phyloP scores from a whole-genome alignment of 2,329 filamentous ascomycete species.

The Botrytis medusae region DNA sequence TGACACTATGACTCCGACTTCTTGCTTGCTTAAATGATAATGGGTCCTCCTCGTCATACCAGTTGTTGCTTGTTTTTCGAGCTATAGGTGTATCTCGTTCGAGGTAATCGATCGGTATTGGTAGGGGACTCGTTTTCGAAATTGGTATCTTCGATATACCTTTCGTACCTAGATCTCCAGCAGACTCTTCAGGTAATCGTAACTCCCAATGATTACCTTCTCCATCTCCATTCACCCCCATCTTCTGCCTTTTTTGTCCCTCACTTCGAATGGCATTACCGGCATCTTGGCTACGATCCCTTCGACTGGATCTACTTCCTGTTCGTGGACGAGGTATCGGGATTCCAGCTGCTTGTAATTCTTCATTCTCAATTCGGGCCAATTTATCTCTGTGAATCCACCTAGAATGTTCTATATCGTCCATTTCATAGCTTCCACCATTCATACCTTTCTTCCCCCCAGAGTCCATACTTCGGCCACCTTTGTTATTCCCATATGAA shows the following conservation, averaged over 20 bases:
- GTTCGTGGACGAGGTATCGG: slow-evolving; percentile 54
- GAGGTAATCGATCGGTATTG: slow-evolving; percentile 68
- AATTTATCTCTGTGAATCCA: slow-evolving; percentile 88
- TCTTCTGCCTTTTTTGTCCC: slow-evolving; percentile 43
- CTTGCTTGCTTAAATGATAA: slow-evolving; percentile 62
- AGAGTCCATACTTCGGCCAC: slow-evolving; percentile 35
- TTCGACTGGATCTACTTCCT: slow-evolving; percentile 48
- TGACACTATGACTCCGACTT: slow-evolving; percentile 67
- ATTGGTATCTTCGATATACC: slow-evolving; percentile 83
- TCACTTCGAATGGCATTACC: slow-evolving; percentile 39
- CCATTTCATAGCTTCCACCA: slow-evolving; percentile 37
- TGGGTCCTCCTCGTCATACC: slow-evolving; percentile 55
- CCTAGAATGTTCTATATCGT: slow-evolving; percentile 61
- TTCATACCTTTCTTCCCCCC: slow-evolving; percentile 31
- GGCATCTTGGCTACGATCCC: slow-evolving; percentile 43
- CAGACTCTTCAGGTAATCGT: slow-evolving; percentile 74
- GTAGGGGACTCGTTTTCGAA: slow-evolving; percentile 74
- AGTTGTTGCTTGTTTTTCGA: slow-evolving; percentile 58
- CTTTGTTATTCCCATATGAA: slow-evolving; percentile 41
- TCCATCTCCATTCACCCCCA: slow-evolving; percentile 45
- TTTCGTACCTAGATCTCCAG: slow-evolving; percentile 57
- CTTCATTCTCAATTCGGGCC: slow-evolving; percentile 75
- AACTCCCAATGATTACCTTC: slow-evolving; percentile 66
- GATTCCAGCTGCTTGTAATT: slow-evolving; percentile 77
- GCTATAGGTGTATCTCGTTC: slow-evolving; percentile 71